Evolutionary conservation across 1,284 basidiomycete species (phyloP).

Genomic region (Takashimella tepidaria): DNA sequence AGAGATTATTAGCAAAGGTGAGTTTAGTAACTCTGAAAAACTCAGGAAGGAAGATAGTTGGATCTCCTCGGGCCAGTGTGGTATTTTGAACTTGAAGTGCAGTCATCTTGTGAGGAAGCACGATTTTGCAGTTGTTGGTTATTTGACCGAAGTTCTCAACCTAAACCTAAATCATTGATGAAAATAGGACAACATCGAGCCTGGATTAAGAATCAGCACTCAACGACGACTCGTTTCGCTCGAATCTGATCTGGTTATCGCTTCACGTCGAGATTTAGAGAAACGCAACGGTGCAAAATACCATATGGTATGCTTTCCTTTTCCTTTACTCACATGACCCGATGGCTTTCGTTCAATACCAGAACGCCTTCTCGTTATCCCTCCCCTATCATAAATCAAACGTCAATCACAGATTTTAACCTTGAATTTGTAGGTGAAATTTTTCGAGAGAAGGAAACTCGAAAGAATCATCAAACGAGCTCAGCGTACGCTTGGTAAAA

Average conservation of each 20-base stretch:
- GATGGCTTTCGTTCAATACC: neutral
- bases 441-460: constrained; percentile 82
- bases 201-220: constrained; percentile 68
- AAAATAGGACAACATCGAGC: constrained; percentile 65
- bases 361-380: no score
- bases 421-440: constrained; percentile 56
- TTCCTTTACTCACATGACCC: neutral
- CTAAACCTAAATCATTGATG: no score
- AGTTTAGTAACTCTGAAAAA: constrained; percentile 11
- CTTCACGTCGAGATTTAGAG: constrained; percentile 60
- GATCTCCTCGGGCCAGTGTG: no score
- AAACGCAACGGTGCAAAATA: constrained; percentile 66
- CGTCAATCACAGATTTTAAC: no score
- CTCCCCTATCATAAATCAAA: no score
- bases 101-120: no score
- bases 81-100: no score
- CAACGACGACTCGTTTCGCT: constrained; percentile 69
- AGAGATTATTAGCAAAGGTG: constrained; percentile 70
- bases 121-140: no score
- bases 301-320: constrained; percentile 57
- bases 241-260: constrained; percentile 65
- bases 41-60: no score
- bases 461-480: constrained; percentile 63
- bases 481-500: constrained; percentile 53
- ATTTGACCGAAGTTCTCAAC: no score